Evolutionary conservation across 2,329 filamentous ascomycete genomes (phyloP), one percentile per base, ranked within the genome.

Genomic region (Juglanconis juglandina): DNA sequence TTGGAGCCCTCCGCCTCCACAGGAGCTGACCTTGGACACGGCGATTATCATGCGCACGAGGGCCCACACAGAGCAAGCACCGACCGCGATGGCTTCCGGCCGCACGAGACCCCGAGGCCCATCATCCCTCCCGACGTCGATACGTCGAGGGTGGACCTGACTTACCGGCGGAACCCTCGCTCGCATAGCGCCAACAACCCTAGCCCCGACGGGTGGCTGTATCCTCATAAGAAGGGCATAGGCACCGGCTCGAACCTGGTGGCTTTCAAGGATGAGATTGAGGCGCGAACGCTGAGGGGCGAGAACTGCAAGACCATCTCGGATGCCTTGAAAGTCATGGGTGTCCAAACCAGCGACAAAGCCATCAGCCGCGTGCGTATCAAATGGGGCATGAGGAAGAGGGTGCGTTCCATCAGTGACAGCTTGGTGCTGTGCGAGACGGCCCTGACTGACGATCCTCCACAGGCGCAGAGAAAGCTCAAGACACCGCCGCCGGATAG

Each of bases 241-340:
- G 59, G 59, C 24, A 55, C 56, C 4, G 56, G 51, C 3, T 59
- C 60, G 1, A 64, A 62, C 14, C 49, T 63, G 42, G 65, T 64
- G 14, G 53, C 60, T 6, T 66, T 66, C 54, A 58, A 60, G 55
- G 41, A 54, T 37, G 60, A 66, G 34, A 63, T 66, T 5, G 64
- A 63, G 37, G 54, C 60, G 1, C 62, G 64, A 8, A 66, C 64
- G 1, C 41, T 62, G 41, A 54, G 61, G 48, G 65, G 65, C 33
- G 64, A 66, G 57, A 66, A 63, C 35, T 66, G 65, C 55, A 62
- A 65, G 37, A 58, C 65, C 48, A 66, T 66, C 30, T 58, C 64
- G 17, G 56, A 59, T 9, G 65, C 64, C 32, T 11, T 66, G 53
- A 61, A 56, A 17, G 53, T 51, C 8, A 54, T 61, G 48, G 65